phyloP scores from a whole-genome alignment of 352 stramenopile genomes.

The Globisporangium takayamanum region DNA sequence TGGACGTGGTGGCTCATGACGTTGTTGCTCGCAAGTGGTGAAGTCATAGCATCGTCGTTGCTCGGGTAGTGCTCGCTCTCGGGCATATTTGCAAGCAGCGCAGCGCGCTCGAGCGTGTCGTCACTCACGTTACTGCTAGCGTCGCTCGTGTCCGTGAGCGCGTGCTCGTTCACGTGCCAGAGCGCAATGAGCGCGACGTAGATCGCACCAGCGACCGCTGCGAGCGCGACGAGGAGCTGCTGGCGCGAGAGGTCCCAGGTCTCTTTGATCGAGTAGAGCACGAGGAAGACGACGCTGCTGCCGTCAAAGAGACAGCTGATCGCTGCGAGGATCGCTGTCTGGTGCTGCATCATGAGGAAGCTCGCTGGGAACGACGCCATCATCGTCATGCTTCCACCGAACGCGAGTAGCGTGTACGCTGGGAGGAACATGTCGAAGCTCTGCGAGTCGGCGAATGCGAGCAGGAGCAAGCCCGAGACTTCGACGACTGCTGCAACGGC shows the following conservation, averaged over 20 bases:
- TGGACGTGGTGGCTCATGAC: too few relatives aligned
- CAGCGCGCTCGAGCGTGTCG: conserved; percentile 11
- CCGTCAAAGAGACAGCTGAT: conserved; percentile 77
- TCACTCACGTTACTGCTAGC: conserved; percentile 3
- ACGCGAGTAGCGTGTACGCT: conserved; percentile 59
- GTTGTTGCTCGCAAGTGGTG: too few relatives aligned
- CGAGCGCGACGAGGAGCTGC: conserved; percentile 48
- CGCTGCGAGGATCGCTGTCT: conserved; percentile 69
- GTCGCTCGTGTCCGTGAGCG: conserved; percentile 21
- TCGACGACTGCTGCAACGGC: conserved; percentile 51
- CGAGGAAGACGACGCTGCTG: conserved; percentile 69
- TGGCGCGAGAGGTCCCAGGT: conserved; percentile 34
- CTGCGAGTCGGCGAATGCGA: conserved; percentile 72
- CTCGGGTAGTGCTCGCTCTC: conserved; percentile 18
- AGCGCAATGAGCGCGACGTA: conserved; percentile 62
- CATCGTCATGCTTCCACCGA: conserved; percentile 76
- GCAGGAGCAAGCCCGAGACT: conserved; percentile 55
- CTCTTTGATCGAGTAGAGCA: conserved; percentile 50
- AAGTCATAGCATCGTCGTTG: too few relatives aligned
- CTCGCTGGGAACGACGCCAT: conserved; percentile 71
- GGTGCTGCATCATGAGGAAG: conserved; percentile 66
- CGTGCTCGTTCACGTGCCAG: conserved; percentile 72
- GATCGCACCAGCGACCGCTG: conserved; percentile 30
- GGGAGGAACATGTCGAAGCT: conserved; percentile 69
- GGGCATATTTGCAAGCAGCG: conserved; percentile 5